Percentiles rank a stretch among this genome's conserved stretches.
Conservation (phyloP, 2,329 filamentous ascomycete genomes). For the Pseudocercospora cruenta region DNA sequence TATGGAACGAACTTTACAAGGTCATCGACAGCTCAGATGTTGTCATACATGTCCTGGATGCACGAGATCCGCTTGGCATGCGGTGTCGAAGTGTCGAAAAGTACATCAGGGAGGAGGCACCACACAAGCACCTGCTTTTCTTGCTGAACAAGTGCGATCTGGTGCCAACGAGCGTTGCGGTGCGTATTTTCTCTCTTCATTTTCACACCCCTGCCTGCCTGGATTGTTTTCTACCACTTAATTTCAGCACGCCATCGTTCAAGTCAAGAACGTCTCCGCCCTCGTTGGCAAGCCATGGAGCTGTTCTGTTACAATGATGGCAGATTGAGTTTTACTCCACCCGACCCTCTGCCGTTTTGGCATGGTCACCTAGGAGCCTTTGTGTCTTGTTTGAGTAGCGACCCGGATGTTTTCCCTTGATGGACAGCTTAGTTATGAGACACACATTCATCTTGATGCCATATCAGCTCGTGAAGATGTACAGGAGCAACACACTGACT, state of each 20-base stretch:
- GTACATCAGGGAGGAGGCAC: conserved; percentile 88
- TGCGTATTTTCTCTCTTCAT: conserved; percentile 71
- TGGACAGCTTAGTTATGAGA: conserved; percentile 98
- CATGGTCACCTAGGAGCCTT: conserved; percentile 68
- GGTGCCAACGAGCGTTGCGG: conserved; percentile 87
- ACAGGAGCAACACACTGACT: conserved; percentile 25
- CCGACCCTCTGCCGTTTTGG: conserved; percentile 87
- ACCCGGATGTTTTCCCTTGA: conserved; percentile 69
- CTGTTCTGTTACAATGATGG: conserved; percentile 99
- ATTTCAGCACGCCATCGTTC: conserved; percentile 69
- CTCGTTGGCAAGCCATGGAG: conserved; percentile 68
- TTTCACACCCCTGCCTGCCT: too few relatives aligned
- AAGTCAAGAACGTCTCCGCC: conserved; percentile 83
- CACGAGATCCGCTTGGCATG: conserved; percentile 85
- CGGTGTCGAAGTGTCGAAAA: conserved; percentile 89
- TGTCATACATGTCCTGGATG: conserved; percentile 91
- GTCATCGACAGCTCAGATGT: conserved; percentile 96
- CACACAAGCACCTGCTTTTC: conserved; percentile 93
- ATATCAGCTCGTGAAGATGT: not conserved
- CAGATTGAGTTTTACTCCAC: conserved; percentile 76
- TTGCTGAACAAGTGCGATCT: conserved; percentile 91
- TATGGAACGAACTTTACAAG: conserved; percentile 93
- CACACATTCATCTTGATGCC: conserved; percentile 67
- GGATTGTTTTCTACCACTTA: conserved; percentile 30
- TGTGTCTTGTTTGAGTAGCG: conserved; percentile 98